These are phyloP conservation scores for Pachyrhizus erosus DNA, from an alignment of 306 rosid species.

Conservation along the genomic window DNA sequence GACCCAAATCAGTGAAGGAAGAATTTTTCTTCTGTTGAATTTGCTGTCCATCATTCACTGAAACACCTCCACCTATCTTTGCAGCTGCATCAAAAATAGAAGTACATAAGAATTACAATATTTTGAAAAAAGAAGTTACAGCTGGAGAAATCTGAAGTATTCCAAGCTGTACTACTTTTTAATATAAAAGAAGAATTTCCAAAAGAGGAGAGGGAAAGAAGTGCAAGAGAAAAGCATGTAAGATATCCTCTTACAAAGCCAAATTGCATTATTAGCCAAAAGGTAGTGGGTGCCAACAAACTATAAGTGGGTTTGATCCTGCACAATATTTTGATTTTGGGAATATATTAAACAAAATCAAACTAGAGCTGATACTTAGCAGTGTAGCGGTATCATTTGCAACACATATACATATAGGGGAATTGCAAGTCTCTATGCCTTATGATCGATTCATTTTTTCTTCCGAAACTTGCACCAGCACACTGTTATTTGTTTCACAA, in stretches of 20 bases:
- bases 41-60: slow-evolving; percentile 54
- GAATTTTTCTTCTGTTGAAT: slow-evolving; percentile 55
- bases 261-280: slow-evolving; percentile 11
- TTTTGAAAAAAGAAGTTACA: neutral
- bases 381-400: neutral
- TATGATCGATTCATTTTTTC: neutral
- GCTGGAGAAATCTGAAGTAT: slow-evolving; percentile 10
- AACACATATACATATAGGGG: neutral
- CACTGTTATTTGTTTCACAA: neutral
- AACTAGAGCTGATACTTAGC: slow-evolving; percentile 11
- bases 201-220: slow-evolving; percentile 31
- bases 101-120: slow-evolving; percentile 27
- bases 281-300: slow-evolving; percentile 15
- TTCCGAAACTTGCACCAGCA: neutral
- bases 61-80: slow-evolving; percentile 56
- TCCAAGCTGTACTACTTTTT: slow-evolving; percentile 17
- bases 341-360: slow-evolving; percentile 14
- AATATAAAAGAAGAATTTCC: neutral
- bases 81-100: slow-evolving; percentile 46
- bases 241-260: slow-evolving; percentile 13
- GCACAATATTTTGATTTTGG: neutral
- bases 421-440: neutral
- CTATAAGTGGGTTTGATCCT: neutral
- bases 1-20: slow-evolving; percentile 75
- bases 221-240: slow-evolving; percentile 16